A percentile compares a stretch with the other conserved stretches of the same genome.
Evolutionary conservation across 176 grass and related monocot species (phyloP).

Genomic region (Chrysopogon serrulatus): DNA sequence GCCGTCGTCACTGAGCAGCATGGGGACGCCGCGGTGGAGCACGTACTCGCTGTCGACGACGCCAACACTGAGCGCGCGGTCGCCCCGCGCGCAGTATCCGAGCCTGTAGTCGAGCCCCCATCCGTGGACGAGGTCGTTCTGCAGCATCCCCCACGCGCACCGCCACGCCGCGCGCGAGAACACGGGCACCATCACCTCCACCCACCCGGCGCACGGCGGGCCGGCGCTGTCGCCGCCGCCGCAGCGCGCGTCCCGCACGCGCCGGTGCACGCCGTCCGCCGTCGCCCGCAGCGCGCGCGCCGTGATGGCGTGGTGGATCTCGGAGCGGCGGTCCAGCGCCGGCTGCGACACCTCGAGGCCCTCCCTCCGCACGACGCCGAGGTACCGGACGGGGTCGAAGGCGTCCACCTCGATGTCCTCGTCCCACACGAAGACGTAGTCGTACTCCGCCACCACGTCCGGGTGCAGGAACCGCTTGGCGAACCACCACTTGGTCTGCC

Average conservation of each 20-base stretch:
- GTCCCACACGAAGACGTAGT: constrained; percentile 37
- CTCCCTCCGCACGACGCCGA: not conserved
- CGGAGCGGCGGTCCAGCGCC: not conserved
- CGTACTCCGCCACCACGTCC: constrained; percentile 22
- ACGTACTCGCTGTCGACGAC: constrained; percentile 3
- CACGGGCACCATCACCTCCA: constrained; percentile 12
- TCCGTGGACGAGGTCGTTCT: not conserved
- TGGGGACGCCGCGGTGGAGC: constrained; percentile 5
- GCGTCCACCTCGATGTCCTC: constrained; percentile 23
- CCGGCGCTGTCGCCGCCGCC: not conserved
- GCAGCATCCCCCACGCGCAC: not conserved
- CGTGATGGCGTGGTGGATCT: constrained; percentile 13
- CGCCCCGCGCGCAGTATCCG: not conserved
- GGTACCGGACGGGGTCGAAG: not conserved
- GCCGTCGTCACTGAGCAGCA: not conserved
- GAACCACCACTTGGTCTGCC: constrained; percentile 35
- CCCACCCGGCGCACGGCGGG: not conserved
- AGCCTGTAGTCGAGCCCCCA: constrained; percentile 3
- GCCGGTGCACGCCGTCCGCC: not conserved
- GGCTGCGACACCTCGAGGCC: constrained; percentile 4
- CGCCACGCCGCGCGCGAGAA: not conserved
- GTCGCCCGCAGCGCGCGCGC: not conserved
- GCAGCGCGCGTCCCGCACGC: not conserved
- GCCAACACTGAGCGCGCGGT: not conserved
- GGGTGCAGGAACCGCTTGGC: constrained; percentile 40